Evolutionary conservation across 2,329 filamentous ascomycete species (phyloP).

Genomic region (Tolypocladium ovalisporum): DNA sequence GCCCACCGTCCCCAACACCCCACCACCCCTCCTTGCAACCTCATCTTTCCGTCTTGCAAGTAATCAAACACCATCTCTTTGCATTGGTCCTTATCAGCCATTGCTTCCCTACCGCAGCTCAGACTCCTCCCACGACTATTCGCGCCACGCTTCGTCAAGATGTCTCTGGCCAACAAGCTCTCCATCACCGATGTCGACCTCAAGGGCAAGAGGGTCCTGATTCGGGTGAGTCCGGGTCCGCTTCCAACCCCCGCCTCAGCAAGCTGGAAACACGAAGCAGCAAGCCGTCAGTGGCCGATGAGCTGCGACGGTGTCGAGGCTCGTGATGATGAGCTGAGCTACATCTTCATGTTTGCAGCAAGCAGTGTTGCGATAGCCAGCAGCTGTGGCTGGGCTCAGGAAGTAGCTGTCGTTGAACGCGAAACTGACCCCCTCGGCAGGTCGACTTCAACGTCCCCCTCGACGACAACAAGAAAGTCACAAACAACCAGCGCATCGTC

Average conservation of each 20-base stretch:
- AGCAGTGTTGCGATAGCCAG: background rate
- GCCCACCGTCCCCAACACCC: background rate
- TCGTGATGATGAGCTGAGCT: background rate
- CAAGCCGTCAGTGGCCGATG: background rate
- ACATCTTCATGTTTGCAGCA: background rate
- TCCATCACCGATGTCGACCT: conserved; percentile 93
- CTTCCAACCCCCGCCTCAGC: background rate
- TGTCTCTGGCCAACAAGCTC: conserved; percentile 99
- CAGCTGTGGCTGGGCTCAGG: background rate
- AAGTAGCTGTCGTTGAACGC: background rate
- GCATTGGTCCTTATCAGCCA: background rate
- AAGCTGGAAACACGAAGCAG: conserved; percentile 7
- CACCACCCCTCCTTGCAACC: background rate
- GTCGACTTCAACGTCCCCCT: conserved; percentile 99
- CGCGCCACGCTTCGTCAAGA: conserved; percentile 31
- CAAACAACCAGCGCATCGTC: conserved; percentile 97
- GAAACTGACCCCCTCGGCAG: conserved; percentile 30
- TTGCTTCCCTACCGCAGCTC: background rate
- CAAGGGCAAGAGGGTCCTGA: conserved; percentile 96
- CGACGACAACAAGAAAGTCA: conserved; percentile 84
- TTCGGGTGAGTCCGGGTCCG: conserved; percentile 62
- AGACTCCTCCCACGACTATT: background rate
- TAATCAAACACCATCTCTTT: background rate
- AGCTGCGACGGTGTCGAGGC: background rate
- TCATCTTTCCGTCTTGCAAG: background rate